Evolutionary conservation across 306 rosid genomes (phyloP), one percentile per base, ranked within the genome.

Genomic region (Albizia julibrissin): DNA sequence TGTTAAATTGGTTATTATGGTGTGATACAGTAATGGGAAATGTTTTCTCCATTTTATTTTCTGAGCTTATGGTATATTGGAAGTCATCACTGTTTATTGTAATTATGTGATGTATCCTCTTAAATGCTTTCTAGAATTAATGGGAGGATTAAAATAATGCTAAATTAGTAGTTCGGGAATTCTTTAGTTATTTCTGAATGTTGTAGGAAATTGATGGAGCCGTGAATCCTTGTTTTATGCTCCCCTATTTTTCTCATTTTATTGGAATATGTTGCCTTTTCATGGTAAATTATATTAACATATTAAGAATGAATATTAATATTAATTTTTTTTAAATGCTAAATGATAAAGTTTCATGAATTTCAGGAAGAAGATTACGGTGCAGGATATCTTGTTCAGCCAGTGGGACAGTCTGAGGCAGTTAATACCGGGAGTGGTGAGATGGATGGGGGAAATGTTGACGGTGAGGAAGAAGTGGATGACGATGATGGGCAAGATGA

Each of bases 291-390:
- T 21, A 12, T 70, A 6, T 50, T 16, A 33, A 49, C 21, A 14
- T 47, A 8, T 14, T 21, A n/a, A 9, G 1, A 7, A n/a, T 56
- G 62, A 56, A 56, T 21, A n/a, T n/a, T n/a, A 9, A 9, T 21
- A 21, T 6, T 54, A 21, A 46, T 1, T 2, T 10, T 22, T 10
- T 3, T 58, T 58, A 10, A 3, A 67, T 64, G 3, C 39, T 24
- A 26, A 14, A 24, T 40, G 39, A 66, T 40, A 44, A 24, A 24
- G 12, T 69, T 86, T 16, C 9, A 79, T 81, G 82, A 79, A 69
- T 84, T 12, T 58, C 92, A 94, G 98, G 98, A 94, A 76, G 97
- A 91, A 59, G 98, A 94, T 87, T 87, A 31, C 74, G 97, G 95
- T 18, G 91, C 81, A 49, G 97, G 98, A 37, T 94, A 92, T 84